A percentile compares a stretch with the other conserved stretches of the same genome.
These are phyloP conservation scores for Paspalum notatum DNA, from an alignment of 176 grass and related monocot species.

Conservation along the genomic window DNA sequence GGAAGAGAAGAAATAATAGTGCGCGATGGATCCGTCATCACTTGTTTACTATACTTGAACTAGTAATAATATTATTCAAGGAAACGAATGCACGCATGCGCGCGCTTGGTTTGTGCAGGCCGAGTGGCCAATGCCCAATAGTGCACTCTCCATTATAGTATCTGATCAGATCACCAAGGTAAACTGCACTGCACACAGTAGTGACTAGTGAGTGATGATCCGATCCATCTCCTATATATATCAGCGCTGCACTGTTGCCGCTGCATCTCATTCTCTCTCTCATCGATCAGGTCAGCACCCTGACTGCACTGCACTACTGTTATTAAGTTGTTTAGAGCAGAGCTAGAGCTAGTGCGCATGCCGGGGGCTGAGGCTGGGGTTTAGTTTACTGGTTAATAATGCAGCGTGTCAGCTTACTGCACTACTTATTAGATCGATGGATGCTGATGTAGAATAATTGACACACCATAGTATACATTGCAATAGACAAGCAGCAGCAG, in stretches of 20 bases:
- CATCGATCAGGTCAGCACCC: neutral
- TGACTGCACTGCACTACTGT: neutral
- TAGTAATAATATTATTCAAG: no score
- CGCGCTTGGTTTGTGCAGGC: neutral
- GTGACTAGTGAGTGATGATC: neutral
- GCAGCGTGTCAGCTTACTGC: neutral
- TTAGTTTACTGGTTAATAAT: slow-evolving; percentile 20
- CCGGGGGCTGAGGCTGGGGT: neutral
- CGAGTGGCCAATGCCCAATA: slow-evolving; percentile 37
- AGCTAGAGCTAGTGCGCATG: neutral
- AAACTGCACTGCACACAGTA: neutral
- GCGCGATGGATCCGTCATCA: no score
- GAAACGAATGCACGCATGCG: neutral
- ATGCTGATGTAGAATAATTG: neutral
- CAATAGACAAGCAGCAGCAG: neutral
- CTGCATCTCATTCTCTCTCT: neutral
- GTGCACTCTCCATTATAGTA: slow-evolving; percentile 25
- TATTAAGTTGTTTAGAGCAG: slow-evolving; percentile 16
- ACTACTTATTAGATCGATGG: neutral
- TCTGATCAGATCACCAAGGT: neutral
- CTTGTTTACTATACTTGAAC: no score
- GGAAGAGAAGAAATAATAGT: no score
- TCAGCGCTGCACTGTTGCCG: neutral
- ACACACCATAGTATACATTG: neutral
- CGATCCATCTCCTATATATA: no score